A percentile compares a stretch with the other conserved stretches of the same genome.
Conservation (phyloP, 495 filamentous ascomycete genomes). For the Penicillium pulvis region DNA sequence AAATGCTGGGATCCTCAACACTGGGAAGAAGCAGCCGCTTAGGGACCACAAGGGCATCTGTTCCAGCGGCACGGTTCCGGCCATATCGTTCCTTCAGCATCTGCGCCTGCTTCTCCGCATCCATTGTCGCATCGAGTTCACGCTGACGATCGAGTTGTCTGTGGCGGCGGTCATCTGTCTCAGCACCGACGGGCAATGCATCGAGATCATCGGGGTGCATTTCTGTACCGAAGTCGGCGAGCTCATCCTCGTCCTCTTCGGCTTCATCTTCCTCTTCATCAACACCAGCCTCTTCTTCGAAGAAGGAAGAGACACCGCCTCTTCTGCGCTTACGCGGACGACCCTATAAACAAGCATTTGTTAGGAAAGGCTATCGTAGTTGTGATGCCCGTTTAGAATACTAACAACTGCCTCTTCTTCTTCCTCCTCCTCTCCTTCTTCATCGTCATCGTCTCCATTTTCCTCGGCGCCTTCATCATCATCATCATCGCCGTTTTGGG, state of each 20-base stretch:
- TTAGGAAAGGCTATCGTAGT: slow-evolving; percentile 19
- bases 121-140: slow-evolving; percentile 78
- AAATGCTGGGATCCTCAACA: slow-evolving; percentile 94
- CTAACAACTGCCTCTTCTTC: slow-evolving; percentile 32
- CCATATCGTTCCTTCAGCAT: slow-evolving; percentile 83
- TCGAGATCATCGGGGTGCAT: slow-evolving; percentile 87
- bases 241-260: slow-evolving; percentile 84
- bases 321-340: slow-evolving; percentile 78
- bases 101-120: slow-evolving; percentile 91
- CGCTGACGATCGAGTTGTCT: slow-evolving; percentile 91
- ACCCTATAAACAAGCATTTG: slow-evolving; percentile 46
- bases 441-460: slow-evolving; percentile 49
- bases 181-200: slow-evolving; percentile 75
- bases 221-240: slow-evolving; percentile 83
- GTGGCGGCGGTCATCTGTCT: slow-evolving; percentile 88
- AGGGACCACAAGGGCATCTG: slow-evolving; percentile 69
- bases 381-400: slow-evolving; percentile 15
- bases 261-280: slow-evolving; percentile 93
- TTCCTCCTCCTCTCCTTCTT: slow-evolving; percentile 39
- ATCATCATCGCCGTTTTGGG: slow-evolving; percentile 54
- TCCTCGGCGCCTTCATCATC: slow-evolving; percentile 48
- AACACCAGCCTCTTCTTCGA: slow-evolving; percentile 96
- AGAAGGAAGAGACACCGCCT: slow-evolving; percentile 73
- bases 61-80: slow-evolving; percentile 58
- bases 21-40: slow-evolving; percentile 87